phyloP scores from a whole-genome alignment of 2,329 filamentous ascomycete species.

The Alternaria rosae region DNA sequence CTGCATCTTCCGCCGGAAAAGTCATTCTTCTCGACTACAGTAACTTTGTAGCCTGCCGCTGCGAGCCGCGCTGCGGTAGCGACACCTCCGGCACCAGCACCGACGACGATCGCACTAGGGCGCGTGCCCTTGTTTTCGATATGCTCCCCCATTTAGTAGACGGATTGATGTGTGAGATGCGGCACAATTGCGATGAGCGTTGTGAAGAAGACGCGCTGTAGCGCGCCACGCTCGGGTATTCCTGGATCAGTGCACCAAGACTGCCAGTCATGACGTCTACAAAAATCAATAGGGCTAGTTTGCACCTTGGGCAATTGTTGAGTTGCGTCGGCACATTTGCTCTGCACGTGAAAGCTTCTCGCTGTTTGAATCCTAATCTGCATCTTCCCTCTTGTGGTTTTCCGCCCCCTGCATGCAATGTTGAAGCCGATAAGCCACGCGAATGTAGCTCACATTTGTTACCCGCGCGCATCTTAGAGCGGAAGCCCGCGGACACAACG shows the following conservation, averaged over 20 bases:
- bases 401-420: slow-evolving; percentile 1
- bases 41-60: slow-evolving; percentile 74
- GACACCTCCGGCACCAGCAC: slow-evolving; percentile 75
- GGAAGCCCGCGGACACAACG: not conserved
- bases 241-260: slow-evolving; percentile 10
- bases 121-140: slow-evolving; percentile 13
- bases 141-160: slow-evolving; percentile 18
- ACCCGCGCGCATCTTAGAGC: not conserved
- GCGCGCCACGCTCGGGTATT: slow-evolving; percentile 20
- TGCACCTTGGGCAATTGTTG: not conserved
- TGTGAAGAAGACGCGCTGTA: slow-evolving; percentile 10
- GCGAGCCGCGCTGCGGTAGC: slow-evolving; percentile 75
- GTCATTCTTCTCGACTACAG: slow-evolving; percentile 77
- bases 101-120: slow-evolving; percentile 52
- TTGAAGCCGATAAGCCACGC: not conserved
- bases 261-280: slow-evolving; percentile 25
- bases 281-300: slow-evolving; percentile 13
- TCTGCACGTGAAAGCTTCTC: slow-evolving; percentile 6
- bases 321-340: not conserved
- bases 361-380: not conserved
- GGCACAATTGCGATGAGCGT: slow-evolving; percentile 7
- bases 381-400: not conserved
- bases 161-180: not conserved
- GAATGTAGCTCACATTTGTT: not conserved
- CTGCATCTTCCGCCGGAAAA: slow-evolving; percentile 77